Percentiles rank a stretch among this genome's conserved stretches.
Evolutionary conservation across 202 grass and related monocot genomes (phyloP).

Genomic region (Carex arenaria): DNA sequence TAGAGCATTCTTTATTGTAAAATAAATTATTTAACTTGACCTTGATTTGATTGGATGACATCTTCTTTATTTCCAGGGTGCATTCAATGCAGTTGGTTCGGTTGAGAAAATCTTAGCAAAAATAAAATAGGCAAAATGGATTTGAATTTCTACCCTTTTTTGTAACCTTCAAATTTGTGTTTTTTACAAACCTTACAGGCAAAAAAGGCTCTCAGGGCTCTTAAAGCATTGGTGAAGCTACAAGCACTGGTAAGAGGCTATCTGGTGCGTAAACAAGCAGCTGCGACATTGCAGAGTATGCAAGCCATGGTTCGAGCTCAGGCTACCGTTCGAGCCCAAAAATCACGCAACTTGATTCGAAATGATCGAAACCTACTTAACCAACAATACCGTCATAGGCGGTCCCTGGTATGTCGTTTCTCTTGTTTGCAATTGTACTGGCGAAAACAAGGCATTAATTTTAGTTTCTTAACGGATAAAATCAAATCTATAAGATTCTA

Average conservation of each 20-base stretch:
- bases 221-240: constrained; percentile 89
- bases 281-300: constrained; percentile 83
- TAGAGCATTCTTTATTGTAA: neutral
- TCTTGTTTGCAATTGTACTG: constrained; percentile 3
- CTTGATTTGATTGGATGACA: constrained; percentile 4
- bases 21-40: constrained; percentile 11
- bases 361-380: constrained; percentile 38
- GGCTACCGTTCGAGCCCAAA: constrained; percentile 57
- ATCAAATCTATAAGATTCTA: neutral
- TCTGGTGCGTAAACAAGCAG: constrained; percentile 69
- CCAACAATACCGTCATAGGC: constrained; percentile 40
- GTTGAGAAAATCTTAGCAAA: constrained; percentile 4
- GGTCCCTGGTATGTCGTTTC: constrained; percentile 43
- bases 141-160: neutral
- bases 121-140: neutral
- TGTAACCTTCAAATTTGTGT: neutral
- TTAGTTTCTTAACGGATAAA: neutral
- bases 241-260: constrained; percentile 89
- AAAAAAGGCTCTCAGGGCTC: constrained; percentile 81
- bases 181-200: constrained; percentile 14
- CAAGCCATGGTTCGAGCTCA: constrained; percentile 83
- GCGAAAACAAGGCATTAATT: neutral
- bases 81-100: constrained; percentile 20
- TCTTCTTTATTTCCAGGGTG: constrained; percentile 4
- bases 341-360: constrained; percentile 26